These are phyloP conservation scores for Silene vulgaris DNA, from an alignment of 179 eudicot genomes.

Conservation along the genomic window DNA sequence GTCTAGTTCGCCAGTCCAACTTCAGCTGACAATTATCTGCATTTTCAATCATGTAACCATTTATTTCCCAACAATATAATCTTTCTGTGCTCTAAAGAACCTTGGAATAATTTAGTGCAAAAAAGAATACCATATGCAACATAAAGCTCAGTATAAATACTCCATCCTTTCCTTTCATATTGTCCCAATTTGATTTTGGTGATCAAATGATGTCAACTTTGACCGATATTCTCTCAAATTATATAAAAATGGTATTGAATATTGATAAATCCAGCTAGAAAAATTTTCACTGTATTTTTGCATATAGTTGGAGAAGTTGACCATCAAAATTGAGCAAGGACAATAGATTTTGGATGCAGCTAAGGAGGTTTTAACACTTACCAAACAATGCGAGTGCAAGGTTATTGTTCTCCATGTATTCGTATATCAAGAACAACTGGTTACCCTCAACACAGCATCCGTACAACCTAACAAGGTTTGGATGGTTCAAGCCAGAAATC, in stretches of 20 bases:
- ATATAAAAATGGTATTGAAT: no score
- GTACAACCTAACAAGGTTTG: slow-evolving; percentile 42
- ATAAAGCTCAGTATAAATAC: no score
- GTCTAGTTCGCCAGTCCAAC: slow-evolving; percentile 45
- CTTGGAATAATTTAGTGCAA: no score
- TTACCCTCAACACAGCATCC: slow-evolving; percentile 51
- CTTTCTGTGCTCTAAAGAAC: no score
- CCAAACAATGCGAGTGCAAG: slow-evolving; percentile 42
- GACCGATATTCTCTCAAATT: no score
- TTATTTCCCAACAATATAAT: background rate
- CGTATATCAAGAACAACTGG: slow-evolving; percentile 45
- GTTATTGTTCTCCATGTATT: slow-evolving; percentile 48
- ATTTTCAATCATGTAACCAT: slow-evolving; percentile 1
- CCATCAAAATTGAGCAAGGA: background rate
- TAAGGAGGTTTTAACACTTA: slow-evolving; percentile 16
- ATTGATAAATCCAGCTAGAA: no score
- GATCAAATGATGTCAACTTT: no score
- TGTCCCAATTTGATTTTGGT: no score
- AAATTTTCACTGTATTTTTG: no score
- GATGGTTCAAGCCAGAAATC: slow-evolving; percentile 47
- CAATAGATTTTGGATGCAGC: background rate
- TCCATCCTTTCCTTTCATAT: no score
- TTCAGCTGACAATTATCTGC: slow-evolving; percentile 26
- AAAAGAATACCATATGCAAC: no score
- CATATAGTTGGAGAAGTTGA: background rate